Percentiles rank a stretch among this genome's conserved stretches.
Conservation (phyloP, 2,329 filamentous ascomycete genomes). For the Helicocarpus griseus region DNA sequence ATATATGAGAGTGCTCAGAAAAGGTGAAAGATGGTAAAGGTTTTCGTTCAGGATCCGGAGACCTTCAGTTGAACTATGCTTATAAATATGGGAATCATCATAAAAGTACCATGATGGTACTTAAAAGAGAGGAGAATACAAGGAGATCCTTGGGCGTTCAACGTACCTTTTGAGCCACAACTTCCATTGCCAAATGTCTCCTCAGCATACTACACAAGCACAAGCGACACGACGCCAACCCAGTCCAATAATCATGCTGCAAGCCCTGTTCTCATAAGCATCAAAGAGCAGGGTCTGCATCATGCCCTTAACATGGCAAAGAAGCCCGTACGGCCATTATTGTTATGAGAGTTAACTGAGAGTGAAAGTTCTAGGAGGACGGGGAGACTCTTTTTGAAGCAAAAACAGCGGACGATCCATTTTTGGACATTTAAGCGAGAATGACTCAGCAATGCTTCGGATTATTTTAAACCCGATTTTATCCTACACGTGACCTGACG, state of each 20-base stretch:
- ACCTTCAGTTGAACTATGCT: slow-evolving; percentile 24
- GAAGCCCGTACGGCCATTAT: background rate
- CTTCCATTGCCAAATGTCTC: background rate
- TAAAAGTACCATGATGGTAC: slow-evolving; percentile 5
- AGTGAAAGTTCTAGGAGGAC: background rate
- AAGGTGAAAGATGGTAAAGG: slow-evolving; percentile 19
- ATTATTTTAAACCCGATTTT: background rate
- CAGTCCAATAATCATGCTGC: too few relatives aligned
- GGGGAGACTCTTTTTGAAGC: background rate
- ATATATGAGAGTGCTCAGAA: slow-evolving; percentile 4
- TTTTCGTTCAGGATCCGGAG: slow-evolving; percentile 21
- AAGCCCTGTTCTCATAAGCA: too few relatives aligned
- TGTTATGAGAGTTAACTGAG: background rate
- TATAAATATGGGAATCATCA: slow-evolving; percentile 19
- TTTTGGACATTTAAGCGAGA: slow-evolving; percentile 1
- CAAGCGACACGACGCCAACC: too few relatives aligned
- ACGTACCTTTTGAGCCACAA: background rate
- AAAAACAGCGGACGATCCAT: background rate
- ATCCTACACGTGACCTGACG: background rate
- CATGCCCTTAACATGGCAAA: too few relatives aligned
- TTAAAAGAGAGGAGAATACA: background rate
- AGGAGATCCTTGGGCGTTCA: background rate
- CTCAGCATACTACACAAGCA: background rate
- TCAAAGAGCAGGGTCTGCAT: too few relatives aligned
- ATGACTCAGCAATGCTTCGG: background rate